Conservation (phyloP, 768 basidiomycete genomes). For the Favolaschia claudopus region DNA sequence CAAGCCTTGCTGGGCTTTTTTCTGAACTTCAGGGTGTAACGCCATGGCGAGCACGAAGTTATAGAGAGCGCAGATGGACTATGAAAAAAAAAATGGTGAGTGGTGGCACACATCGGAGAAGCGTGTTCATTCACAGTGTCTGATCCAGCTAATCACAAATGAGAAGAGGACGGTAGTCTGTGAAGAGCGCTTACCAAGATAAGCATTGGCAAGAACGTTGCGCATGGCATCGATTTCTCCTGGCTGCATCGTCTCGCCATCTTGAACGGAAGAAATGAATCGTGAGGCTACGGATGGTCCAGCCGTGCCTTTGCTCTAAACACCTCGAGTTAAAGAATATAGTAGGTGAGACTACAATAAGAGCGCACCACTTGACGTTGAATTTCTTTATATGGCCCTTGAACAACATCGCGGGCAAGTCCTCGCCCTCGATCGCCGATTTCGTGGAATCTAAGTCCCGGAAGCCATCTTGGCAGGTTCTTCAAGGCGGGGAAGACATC, state of each 20-base stretch:
- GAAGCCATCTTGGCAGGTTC: neutral
- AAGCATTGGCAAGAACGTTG: neutral
- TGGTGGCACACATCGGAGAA: too few relatives aligned
- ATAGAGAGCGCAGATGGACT: constrained; percentile 39
- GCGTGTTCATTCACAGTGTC: neutral
- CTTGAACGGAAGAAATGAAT: neutral
- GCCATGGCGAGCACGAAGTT: constrained; percentile 41
- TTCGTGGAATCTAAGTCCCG: neutral
- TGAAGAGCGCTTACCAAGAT: neutral
- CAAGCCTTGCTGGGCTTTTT: constrained; percentile 35
- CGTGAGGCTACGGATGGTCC: neutral
- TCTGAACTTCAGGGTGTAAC: constrained; percentile 40
- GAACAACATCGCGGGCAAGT: neutral
- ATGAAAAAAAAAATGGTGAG: neutral
- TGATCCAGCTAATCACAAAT: neutral
- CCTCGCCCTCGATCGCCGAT: neutral
- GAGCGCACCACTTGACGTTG: neutral
- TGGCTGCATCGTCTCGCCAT: neutral
- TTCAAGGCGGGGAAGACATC: neutral
- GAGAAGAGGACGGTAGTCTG: neutral
- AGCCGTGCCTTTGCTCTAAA: neutral
- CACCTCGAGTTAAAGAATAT: neutral
- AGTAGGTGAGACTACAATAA: neutral
- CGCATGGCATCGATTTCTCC: neutral
- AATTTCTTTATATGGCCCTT: neutral